Evolutionary conservation across 2,329 filamentous ascomycete species (phyloP).

Genomic region (Chalaropsis ovoidea): DNA sequence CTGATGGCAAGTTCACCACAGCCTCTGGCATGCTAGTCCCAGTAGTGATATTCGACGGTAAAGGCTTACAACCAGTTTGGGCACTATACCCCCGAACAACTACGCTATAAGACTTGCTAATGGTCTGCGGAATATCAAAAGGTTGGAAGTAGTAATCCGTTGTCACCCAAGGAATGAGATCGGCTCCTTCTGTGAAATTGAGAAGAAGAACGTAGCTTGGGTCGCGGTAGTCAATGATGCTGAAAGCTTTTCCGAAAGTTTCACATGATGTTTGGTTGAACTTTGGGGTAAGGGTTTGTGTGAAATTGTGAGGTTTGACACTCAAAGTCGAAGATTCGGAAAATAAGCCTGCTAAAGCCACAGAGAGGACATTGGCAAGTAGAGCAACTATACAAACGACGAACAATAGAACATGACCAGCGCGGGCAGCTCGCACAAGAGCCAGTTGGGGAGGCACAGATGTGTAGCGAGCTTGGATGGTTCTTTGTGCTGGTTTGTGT

Average conservation of each 20-base stretch:
- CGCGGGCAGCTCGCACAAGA: constrained; percentile 37
- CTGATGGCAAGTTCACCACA: not conserved
- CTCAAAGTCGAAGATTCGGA: constrained; percentile 31
- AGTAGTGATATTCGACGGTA: not conserved
- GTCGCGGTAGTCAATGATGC: constrained; percentile 31
- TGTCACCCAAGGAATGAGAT: constrained; percentile 43
- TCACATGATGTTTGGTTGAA: not conserved
- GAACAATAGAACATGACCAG: constrained; percentile 39
- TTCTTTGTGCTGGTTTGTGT: constrained; percentile 29
- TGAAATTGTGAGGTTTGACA: not conserved
- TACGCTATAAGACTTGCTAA: not conserved
- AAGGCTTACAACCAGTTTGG: not conserved
- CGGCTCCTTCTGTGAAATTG: constrained; percentile 37
- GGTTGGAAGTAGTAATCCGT: constrained; percentile 40
- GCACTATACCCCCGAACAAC: not conserved
- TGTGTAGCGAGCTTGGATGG: constrained; percentile 41
- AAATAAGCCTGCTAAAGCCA: constrained; percentile 44
- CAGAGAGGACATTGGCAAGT: constrained; percentile 43
- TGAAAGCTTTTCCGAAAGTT: constrained; percentile 27
- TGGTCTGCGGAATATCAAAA: constrained; percentile 28
- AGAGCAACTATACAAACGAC: constrained; percentile 41
- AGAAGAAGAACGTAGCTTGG: constrained; percentile 29
- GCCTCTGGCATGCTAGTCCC: not conserved
- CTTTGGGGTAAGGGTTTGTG: not conserved
- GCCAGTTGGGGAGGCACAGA: constrained; percentile 47